Percentiles rank a stretch among this genome's conserved stretches.
Evolutionary conservation across 2,329 filamentous ascomycete genomes (phyloP).

Genomic region (Xylogone sp.): DNA sequence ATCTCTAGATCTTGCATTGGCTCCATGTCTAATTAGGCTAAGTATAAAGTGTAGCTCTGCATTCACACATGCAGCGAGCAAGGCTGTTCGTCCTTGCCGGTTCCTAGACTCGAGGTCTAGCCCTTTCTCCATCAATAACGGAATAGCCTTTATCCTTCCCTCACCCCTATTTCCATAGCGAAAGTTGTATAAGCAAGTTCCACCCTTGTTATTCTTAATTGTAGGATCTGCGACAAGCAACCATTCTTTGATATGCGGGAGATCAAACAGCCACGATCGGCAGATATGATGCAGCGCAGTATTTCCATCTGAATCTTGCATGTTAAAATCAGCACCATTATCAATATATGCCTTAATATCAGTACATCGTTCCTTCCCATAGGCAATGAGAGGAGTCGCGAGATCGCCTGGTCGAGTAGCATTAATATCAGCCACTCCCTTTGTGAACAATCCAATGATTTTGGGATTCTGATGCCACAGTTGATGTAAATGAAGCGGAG

Average conservation of each 20-base stretch:
- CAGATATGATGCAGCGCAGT: slow-evolving; percentile 8
- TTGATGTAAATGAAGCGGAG: neutral
- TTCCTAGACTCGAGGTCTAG: slow-evolving; percentile 5
- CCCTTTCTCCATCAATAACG: slow-evolving; percentile 4
- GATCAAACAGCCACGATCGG: neutral
- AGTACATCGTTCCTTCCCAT: slow-evolving; percentile 3
- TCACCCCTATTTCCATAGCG: slow-evolving; percentile 2
- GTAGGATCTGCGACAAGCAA: slow-evolving; percentile 3
- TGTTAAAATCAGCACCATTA: slow-evolving; percentile 6
- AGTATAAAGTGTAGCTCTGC: slow-evolving; percentile 1
- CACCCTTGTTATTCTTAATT: slow-evolving; percentile 3
- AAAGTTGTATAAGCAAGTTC: neutral
- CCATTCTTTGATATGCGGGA: neutral
- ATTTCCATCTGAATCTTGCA: slow-evolving; percentile 8
- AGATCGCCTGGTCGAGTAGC: neutral
- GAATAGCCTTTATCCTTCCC: neutral
- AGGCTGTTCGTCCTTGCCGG: slow-evolving; percentile 3
- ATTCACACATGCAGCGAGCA: slow-evolving; percentile 1
- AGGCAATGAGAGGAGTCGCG: slow-evolving; percentile 5
- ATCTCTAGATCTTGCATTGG: slow-evolving; percentile 4
- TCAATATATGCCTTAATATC: slow-evolving; percentile 2
- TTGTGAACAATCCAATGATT: slow-evolving; percentile 1
- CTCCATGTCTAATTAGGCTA: slow-evolving; percentile 2
- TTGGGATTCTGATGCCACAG: neutral
- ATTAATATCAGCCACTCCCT: slow-evolving; percentile 10